phyloP scores from a whole-genome alignment of 2,329 filamentous ascomycete genomes.

The Aspergillus terreus region DNA sequence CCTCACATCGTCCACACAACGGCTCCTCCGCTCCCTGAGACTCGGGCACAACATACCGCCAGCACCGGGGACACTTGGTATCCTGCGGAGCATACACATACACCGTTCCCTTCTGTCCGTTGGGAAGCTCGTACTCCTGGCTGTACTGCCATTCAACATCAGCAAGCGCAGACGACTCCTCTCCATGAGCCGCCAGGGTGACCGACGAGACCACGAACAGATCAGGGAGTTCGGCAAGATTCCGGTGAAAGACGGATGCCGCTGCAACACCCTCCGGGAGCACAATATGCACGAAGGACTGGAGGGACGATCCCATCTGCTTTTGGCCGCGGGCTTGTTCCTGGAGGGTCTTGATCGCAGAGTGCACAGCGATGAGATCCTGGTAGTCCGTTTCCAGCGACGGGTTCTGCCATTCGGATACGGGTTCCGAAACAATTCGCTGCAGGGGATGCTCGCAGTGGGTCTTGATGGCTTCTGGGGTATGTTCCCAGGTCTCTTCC shows the following conservation, averaged over 20 bases:
- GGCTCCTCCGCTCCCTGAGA: constrained; percentile 49
- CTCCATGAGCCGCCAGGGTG: constrained; percentile 41
- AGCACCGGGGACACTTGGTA: constrained; percentile 82
- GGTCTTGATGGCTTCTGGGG: constrained; percentile 61
- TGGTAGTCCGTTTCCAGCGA: constrained; percentile 47
- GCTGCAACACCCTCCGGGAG: constrained; percentile 17
- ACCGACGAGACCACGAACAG: constrained; percentile 70
- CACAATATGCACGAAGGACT: constrained; percentile 61
- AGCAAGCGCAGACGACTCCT: constrained; percentile 22
- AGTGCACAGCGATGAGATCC: constrained; percentile 49
- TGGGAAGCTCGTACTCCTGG: constrained; percentile 37
- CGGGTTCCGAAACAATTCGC: constrained; percentile 31
- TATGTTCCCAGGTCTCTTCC: constrained; percentile 81
- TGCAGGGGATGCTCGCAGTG: constrained; percentile 45
- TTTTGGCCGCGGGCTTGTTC: constrained; percentile 71
- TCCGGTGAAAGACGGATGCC: constrained; percentile 26
- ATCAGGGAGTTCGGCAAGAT: constrained; percentile 51
- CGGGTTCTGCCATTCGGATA: constrained; percentile 37
- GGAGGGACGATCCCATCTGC: constrained; percentile 73
- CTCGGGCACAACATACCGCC: constrained; percentile 70
- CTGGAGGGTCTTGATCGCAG: constrained; percentile 69
- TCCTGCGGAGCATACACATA: constrained; percentile 47
- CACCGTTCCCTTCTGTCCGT: constrained; percentile 30
- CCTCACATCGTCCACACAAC: constrained; percentile 71
- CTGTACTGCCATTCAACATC: constrained; percentile 42